phyloP scores from a whole-genome alignment of 768 basidiomycete genomes.

The Russula sp. region DNA sequence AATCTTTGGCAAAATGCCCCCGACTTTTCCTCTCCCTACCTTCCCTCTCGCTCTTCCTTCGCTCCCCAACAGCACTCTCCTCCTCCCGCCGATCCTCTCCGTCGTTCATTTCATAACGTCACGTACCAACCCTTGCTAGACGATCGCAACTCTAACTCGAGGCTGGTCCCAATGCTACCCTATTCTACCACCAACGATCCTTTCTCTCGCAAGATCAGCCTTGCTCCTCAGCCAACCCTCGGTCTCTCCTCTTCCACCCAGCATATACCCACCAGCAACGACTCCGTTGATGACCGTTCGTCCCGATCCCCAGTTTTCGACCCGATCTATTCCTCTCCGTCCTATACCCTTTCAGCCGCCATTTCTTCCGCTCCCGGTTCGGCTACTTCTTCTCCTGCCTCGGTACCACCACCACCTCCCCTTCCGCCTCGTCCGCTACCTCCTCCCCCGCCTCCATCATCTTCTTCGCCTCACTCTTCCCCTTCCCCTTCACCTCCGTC shows the following conservation, averaged over 20 bases:
- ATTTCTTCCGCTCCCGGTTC: slow-evolving; percentile 4
- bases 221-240: neutral
- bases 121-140: slow-evolving; percentile 7
- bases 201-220: neutral
- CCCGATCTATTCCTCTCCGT: slow-evolving; percentile 15
- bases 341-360: slow-evolving; percentile 17
- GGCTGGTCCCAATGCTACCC: slow-evolving; percentile 18
- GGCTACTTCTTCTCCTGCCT: neutral
- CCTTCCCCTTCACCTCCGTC: slow-evolving; percentile 12
- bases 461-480: slow-evolving; percentile 3
- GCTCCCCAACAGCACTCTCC: neutral
- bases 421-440: neutral
- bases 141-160: slow-evolving; percentile 7
- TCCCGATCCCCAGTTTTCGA: slow-evolving; percentile 12
- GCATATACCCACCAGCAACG: neutral
- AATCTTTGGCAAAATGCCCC: slow-evolving; percentile 9
- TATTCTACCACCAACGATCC: slow-evolving; percentile 1
- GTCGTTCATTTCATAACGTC: slow-evolving; percentile 8
- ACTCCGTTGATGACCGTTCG: slow-evolving; percentile 7
- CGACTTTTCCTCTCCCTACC: slow-evolving; percentile 9
- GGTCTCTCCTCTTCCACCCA: neutral
- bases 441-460: neutral
- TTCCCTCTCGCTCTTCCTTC: neutral
- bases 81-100: neutral
- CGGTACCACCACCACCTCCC: neutral